phyloP scores from a whole-genome alignment of 345 rosid genomes.

The Cardamine chenopodiifolia region DNA sequence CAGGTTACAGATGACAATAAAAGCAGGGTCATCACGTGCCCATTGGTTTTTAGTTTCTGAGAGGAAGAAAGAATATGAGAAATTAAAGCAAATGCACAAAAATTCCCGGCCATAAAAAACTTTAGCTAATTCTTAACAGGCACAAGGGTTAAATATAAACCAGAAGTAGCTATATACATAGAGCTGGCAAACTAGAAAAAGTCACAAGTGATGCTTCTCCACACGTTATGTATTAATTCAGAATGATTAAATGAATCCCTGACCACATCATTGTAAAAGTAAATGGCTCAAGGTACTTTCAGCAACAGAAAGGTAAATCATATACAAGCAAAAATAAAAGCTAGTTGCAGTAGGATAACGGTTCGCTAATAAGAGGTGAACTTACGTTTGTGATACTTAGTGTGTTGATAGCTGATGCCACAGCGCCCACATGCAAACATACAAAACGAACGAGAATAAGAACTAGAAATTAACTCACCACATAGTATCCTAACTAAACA shows the following conservation, averaged over 20 bases:
- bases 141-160: neutral
- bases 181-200: conserved; percentile 1
- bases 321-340: conserved; percentile 20
- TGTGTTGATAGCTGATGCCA: conserved; percentile 94
- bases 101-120: conserved; percentile 1
- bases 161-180: neutral
- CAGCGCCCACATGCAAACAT: conserved; percentile 56
- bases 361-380: conserved; percentile 21
- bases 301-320: conserved; percentile 14
- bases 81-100: conserved; percentile 17
- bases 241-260: conserved; percentile 1
- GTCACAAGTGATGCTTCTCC: neutral
- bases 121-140: conserved; percentile 16
- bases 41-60: conserved; percentile 99
- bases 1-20: conserved; percentile 91
- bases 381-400: conserved; percentile 99
- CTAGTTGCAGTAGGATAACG: conserved; percentile 24
- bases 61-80: conserved; percentile 28
- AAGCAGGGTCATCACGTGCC: conserved; percentile 99
- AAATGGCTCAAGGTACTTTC: conserved; percentile 13
- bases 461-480: conserved; percentile 13
- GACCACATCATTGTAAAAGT: neutral
- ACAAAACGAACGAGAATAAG: conserved; percentile 46
- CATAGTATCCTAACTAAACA: neutral
- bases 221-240: neutral